A percentile compares a stretch with the other conserved stretches of the same genome.
Conservation (phyloP, 345 rosid genomes). For the Eucalyptus brandiana region DNA sequence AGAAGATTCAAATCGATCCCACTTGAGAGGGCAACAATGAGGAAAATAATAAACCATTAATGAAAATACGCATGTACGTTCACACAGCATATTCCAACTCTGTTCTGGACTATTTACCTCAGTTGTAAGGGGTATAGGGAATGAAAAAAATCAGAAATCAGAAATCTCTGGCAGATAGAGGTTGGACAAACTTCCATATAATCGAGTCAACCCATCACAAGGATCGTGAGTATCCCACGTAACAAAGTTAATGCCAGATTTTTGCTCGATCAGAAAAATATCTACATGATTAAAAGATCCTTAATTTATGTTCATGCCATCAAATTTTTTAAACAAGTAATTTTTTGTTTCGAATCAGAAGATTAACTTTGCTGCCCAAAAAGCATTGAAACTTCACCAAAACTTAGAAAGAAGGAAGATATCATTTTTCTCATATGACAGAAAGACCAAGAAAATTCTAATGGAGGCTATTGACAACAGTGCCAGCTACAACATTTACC, state of each 20-base stretch:
- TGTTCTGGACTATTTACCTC: background rate
- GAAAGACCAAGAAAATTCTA: background rate
- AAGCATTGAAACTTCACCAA: background rate
- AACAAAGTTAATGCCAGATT: background rate
- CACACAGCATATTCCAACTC: background rate
- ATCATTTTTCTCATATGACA: background rate
- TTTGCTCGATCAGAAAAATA: background rate
- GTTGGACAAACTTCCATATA: background rate
- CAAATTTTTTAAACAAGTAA: background rate
- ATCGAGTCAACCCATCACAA: background rate
- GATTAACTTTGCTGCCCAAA: background rate
- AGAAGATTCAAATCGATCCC: background rate
- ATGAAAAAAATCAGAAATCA: background rate
- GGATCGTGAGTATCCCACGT: background rate
- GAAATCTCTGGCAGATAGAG: background rate
- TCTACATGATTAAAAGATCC: background rate
- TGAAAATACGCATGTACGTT: background rate
- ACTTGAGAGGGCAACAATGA: background rate
- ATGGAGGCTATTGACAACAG: background rate
- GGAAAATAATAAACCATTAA: background rate
- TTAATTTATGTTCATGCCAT: background rate
- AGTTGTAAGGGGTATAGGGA: background rate
- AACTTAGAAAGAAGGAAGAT: background rate
- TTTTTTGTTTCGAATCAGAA: background rate
- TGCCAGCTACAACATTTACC: slow-evolving; percentile 28